phyloP scores from a whole-genome alignment of 441 rosid genomes.

The Eruca vesicaria region DNA sequence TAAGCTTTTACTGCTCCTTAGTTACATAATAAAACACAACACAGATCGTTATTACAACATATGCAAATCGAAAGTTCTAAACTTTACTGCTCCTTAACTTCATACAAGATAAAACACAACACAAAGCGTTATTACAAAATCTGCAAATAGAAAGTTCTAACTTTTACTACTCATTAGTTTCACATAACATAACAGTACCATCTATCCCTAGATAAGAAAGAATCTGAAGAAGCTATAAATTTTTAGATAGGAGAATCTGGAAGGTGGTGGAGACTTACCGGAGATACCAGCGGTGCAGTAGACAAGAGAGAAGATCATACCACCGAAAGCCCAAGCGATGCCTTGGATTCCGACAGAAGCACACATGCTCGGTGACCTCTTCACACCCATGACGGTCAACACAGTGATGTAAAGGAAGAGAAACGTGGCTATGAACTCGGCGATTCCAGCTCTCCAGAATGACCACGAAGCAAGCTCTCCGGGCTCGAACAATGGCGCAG shows the following conservation, averaged over 20 bases:
- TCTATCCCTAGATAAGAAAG: not conserved
- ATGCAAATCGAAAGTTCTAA: not conserved
- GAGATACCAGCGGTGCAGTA: conserved; percentile 50
- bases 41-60: not conserved
- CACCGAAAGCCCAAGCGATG: conserved; percentile 52
- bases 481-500: conserved; percentile 42
- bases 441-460: too few relatives aligned
- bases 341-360: conserved; percentile 46
- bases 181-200: conserved; percentile 1
- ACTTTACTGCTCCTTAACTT: not conserved
- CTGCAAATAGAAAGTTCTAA: too few relatives aligned
- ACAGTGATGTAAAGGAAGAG: too few relatives aligned
- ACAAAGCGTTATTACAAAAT: too few relatives aligned
- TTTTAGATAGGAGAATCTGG: too few relatives aligned
- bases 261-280: conserved; percentile 31
- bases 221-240: not conserved
- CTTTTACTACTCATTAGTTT: not conserved
- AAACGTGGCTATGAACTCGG: too few relatives aligned
- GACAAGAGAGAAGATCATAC: conserved; percentile 50
- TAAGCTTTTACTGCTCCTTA: not conserved
- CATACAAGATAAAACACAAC: too few relatives aligned
- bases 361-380: conserved; percentile 36
- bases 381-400: too few relatives aligned
- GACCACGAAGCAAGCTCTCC: conserved; percentile 39
- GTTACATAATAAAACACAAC: not conserved